These are phyloP conservation scores for Anisogramma anomala DNA, from an alignment of 2,329 filamentous ascomycete species.

Conservation along the genomic window DNA sequence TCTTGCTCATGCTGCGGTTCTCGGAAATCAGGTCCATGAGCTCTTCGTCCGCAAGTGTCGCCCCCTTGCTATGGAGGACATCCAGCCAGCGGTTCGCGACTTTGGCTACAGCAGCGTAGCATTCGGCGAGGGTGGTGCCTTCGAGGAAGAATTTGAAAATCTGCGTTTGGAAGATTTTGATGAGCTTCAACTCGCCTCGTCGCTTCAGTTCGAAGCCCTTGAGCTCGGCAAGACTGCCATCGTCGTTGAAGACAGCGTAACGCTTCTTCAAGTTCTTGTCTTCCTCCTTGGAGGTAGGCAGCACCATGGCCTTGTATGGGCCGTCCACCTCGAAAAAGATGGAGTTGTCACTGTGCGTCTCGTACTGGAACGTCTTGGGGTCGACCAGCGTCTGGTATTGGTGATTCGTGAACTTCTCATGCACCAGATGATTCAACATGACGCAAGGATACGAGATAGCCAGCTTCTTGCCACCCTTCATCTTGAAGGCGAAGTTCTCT, in stretches of 20 bases:
- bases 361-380: constrained; percentile 70
- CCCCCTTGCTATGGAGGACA: constrained; percentile 77
- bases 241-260: constrained; percentile 97
- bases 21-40: constrained; percentile 99
- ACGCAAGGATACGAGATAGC: constrained; percentile 96
- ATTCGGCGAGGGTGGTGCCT: constrained; percentile 74
- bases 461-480: constrained; percentile 93
- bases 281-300: constrained; percentile 96
- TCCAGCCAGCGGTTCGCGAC: constrained; percentile 96
- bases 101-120: constrained; percentile 82
- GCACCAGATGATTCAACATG: constrained; percentile 97
- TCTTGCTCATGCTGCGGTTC: constrained; percentile 96
- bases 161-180: constrained; percentile 98
- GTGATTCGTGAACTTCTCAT: constrained; percentile 89
- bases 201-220: constrained; percentile 98
- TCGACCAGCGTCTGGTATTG: constrained; percentile 90
- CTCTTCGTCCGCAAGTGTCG: constrained; percentile 88
- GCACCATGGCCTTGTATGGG: constrained; percentile 92
- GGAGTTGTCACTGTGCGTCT: constrained; percentile 95
- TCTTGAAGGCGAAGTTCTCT: constrained; percentile 87
- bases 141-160: constrained; percentile 99
- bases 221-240: constrained; percentile 85
- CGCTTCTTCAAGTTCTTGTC: constrained; percentile 99
- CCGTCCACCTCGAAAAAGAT: constrained; percentile 99
- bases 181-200: constrained; percentile 93